Conservation (phyloP, 202 grass and related monocot genomes). For the Setaria viridis region DNA sequence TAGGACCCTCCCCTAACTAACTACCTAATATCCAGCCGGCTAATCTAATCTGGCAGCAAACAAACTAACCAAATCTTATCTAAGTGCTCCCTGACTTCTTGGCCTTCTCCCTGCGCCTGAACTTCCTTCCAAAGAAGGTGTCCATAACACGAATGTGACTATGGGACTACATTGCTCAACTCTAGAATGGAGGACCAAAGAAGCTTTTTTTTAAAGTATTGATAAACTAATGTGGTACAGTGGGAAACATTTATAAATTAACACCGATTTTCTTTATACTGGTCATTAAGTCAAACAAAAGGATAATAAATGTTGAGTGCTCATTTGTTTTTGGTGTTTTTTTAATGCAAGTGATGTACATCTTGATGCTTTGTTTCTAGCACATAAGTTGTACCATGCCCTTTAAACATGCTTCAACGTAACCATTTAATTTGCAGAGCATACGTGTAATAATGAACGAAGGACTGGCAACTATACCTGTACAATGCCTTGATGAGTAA, state of each 20-base stretch:
- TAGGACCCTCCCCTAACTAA: too few species aligned
- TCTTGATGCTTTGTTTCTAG: constrained; percentile 31
- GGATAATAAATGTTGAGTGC: neutral
- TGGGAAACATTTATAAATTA: constrained; percentile 4
- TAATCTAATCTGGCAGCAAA: too few species aligned
- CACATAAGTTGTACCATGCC: constrained; percentile 18
- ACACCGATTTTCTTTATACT: neutral
- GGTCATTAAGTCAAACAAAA: constrained; percentile 3
- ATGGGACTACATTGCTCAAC: neutral
- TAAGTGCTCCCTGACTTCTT: too few species aligned
- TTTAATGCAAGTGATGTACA: constrained; percentile 8
- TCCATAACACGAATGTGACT: neutral
- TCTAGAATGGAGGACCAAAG: constrained; percentile 16
- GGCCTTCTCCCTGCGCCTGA: too few species aligned
- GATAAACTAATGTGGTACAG: constrained; percentile 10
- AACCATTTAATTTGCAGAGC: constrained; percentile 70
- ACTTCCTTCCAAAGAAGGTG: too few species aligned
- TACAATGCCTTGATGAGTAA: constrained; percentile 89
- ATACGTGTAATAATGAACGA: constrained; percentile 99
- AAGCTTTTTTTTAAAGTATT: constrained; percentile 18
- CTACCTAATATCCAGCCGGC: too few species aligned
- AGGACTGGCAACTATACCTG: constrained; percentile 86
- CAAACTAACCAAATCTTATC: too few species aligned
- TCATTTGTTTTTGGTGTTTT: constrained; percentile 2
- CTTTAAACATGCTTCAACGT: constrained; percentile 37